A percentile compares a stretch with the other conserved stretches of the same genome.
phyloP scores from a whole-genome alignment of 306 rosid genomes.

The Sophora flavescens region DNA sequence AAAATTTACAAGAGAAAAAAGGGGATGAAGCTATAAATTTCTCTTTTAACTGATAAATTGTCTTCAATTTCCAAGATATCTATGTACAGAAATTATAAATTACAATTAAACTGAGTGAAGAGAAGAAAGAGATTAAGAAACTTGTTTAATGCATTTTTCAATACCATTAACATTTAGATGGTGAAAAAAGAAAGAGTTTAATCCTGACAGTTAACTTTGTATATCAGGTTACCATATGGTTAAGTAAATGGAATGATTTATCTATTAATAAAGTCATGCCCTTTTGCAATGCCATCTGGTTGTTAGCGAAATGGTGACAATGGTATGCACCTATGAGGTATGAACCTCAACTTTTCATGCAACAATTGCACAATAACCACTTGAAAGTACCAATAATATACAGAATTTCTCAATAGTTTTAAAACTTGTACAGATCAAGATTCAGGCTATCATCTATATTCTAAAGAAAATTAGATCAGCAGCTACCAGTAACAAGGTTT shows the following conservation, averaged over 20 bases:
- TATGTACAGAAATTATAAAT: slow-evolving; percentile 32
- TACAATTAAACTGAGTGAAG: background rate
- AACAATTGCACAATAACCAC: slow-evolving; percentile 23
- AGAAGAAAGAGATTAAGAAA: background rate
- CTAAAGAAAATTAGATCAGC: slow-evolving; percentile 42
- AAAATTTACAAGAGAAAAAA: background rate
- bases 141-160: background rate
- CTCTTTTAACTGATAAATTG: background rate
- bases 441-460: slow-evolving; percentile 32
- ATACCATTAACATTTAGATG: background rate
- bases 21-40: background rate
- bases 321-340: background rate
- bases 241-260: background rate
- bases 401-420: slow-evolving; percentile 32
- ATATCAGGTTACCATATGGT: background rate
- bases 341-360: background rate
- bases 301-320: slow-evolving; percentile 4
- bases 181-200: background rate
- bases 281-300: background rate
- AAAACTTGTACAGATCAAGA: slow-evolving; percentile 30
- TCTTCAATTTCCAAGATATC: background rate
- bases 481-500: slow-evolving; percentile 33
- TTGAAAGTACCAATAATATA: slow-evolving; percentile 23
- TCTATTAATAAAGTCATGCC: slow-evolving; percentile 14
- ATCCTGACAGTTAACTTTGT: background rate